phyloP scores from a whole-genome alignment of 306 rosid genomes.

The Abrus precatorius region DNA sequence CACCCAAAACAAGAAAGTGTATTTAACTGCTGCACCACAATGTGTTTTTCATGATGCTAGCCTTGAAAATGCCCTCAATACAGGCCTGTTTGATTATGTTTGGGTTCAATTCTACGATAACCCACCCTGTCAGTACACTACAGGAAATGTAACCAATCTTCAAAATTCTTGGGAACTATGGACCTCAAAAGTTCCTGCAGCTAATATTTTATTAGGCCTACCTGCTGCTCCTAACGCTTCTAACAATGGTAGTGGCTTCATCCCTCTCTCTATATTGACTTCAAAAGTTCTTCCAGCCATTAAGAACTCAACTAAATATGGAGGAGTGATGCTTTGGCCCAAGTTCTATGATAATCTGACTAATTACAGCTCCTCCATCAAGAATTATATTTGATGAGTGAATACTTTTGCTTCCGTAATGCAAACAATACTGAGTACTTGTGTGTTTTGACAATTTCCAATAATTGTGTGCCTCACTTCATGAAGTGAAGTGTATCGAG shows the following conservation, averaged over 20 bases:
- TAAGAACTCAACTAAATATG: slow-evolving; percentile 50
- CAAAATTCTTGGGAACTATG: slow-evolving; percentile 20
- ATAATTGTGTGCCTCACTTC: slow-evolving; percentile 1
- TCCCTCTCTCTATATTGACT: slow-evolving; percentile 45
- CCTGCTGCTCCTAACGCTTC: slow-evolving; percentile 41
- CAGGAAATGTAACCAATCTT: background rate
- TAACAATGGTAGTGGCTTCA: slow-evolving; percentile 33
- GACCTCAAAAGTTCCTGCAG: slow-evolving; percentile 15
- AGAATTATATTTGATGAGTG: slow-evolving; percentile 35
- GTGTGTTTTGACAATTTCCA: slow-evolving; percentile 8
- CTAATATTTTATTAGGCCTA: slow-evolving; percentile 38
- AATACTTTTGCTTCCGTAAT: background rate
- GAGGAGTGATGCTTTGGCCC: slow-evolving; percentile 62
- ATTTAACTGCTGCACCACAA: slow-evolving; percentile 66
- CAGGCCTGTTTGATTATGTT: slow-evolving; percentile 69
- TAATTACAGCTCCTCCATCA: slow-evolving; percentile 54
- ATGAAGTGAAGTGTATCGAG: slow-evolving; percentile 22
- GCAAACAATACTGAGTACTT: background rate
- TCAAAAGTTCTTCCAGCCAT: slow-evolving; percentile 49
- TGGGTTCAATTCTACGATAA: slow-evolving; percentile 80
- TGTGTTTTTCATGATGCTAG: slow-evolving; percentile 73
- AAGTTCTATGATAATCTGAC: slow-evolving; percentile 44
- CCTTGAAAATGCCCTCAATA: slow-evolving; percentile 62
- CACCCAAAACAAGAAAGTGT: slow-evolving; percentile 58
- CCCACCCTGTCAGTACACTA: slow-evolving; percentile 59